A percentile compares a stretch with the other conserved stretches of the same genome.
phyloP scores from a whole-genome alignment of 2,329 filamentous ascomycete genomes.

The Onygena corvina region DNA sequence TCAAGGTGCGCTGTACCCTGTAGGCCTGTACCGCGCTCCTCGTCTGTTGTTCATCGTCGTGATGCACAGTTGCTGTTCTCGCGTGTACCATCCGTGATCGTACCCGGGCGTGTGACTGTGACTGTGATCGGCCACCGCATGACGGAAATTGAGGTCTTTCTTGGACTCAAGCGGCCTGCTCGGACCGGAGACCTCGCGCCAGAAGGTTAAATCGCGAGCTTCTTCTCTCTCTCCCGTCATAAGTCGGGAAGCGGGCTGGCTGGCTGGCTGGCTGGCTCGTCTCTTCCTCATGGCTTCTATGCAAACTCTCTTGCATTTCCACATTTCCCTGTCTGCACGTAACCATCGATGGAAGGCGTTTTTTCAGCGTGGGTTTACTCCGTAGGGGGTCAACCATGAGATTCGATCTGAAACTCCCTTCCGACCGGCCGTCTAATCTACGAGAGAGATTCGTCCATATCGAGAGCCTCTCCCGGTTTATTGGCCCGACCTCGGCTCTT shows the following conservation, averaged over 20 bases:
- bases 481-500: neutral
- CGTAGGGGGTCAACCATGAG: neutral
- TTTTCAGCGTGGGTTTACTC: too few species aligned
- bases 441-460: neutral
- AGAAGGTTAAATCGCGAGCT: neutral
- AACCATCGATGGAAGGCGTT: too few species aligned
- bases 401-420: neutral
- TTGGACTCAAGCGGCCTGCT: neutral
- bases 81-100: neutral
- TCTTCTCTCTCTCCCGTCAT: neutral
- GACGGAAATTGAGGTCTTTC: neutral
- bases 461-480: neutral
- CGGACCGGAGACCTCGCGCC: neutral
- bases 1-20: too few species aligned
- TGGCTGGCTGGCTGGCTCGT: neutral
- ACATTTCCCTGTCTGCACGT: too few species aligned
- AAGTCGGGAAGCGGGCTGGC: too few species aligned
- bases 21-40: too few species aligned
- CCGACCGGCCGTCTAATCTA: neutral
- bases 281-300: neutral
- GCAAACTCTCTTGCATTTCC: neutral
- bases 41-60: too few species aligned
- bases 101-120: constrained; percentile 2
- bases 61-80: neutral
- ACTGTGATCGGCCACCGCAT: constrained; percentile 5